phyloP scores from a whole-genome alignment of 129 eudicot genomes.

The Silybum marianum region DNA sequence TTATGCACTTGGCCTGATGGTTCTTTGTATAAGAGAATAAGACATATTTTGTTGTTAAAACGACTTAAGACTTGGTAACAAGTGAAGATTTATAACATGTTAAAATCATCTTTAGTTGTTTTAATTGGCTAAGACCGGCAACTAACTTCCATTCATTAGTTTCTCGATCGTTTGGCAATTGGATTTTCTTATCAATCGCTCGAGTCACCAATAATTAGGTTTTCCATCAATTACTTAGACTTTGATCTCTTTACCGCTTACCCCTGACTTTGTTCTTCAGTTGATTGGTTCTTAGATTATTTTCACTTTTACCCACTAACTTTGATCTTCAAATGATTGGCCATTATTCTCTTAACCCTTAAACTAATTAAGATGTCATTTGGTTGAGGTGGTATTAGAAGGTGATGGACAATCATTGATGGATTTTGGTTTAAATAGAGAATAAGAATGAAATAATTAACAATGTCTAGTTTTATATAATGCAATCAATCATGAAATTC shows the following conservation, averaged over 20 bases:
- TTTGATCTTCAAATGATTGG: background rate
- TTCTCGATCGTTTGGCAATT: background rate
- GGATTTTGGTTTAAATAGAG: background rate
- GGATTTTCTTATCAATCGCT: background rate
- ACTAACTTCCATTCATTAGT: background rate
- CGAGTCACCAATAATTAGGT: background rate
- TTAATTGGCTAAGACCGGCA: background rate
- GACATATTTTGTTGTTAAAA: background rate
- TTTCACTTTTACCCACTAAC: background rate
- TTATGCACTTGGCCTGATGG: background rate
- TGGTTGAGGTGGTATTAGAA: background rate
- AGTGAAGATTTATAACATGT: background rate
- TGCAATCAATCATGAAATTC: background rate
- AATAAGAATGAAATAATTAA: background rate
- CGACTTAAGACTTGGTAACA: background rate
- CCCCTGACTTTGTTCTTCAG: background rate
- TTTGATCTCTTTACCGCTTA: background rate
- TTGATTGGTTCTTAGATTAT: background rate
- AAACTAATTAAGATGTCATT: background rate
- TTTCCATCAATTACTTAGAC: background rate
- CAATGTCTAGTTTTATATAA: background rate
- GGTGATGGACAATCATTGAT: background rate
- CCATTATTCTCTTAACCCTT: background rate
- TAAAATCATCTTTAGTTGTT: background rate
- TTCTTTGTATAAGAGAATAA: background rate